Conservation (phyloP, 805 yeast genomes). For the Nakazawaea holstii region DNA sequence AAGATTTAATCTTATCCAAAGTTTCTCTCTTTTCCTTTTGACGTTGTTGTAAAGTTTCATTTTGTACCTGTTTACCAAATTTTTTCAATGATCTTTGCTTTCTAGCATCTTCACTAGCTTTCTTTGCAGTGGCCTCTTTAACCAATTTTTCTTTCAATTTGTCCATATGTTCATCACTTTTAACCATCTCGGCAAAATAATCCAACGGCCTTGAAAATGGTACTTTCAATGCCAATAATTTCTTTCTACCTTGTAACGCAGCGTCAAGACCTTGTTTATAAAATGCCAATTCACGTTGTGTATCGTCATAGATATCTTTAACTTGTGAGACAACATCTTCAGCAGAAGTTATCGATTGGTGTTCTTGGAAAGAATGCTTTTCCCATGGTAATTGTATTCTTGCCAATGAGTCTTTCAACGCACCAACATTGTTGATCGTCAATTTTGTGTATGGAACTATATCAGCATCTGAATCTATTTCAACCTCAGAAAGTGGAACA, state of each 20-base stretch:
- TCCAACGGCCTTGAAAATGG: constrained; percentile 93
- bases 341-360: constrained; percentile 63
- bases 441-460: constrained; percentile 87
- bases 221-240: constrained; percentile 62
- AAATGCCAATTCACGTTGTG: constrained; percentile 92
- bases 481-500: constrained; percentile 85
- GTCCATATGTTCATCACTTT: constrained; percentile 97
- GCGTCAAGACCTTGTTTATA: constrained; percentile 92
- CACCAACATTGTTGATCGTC: constrained; percentile 84
- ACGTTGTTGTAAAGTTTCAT: constrained; percentile 88
- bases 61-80: constrained; percentile 95
- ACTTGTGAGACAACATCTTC: constrained; percentile 59
- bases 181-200: constrained; percentile 98
- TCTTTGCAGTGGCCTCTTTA: constrained; percentile 71
- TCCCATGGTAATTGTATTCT: constrained; percentile 62
- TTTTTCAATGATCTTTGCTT: constrained; percentile 93
- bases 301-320: constrained; percentile 89
- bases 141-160: constrained; percentile 77
- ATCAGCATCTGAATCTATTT: constrained; percentile 91
- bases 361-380: constrained; percentile 75
- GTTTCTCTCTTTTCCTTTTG: constrained; percentile 90
- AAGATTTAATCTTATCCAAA: constrained; percentile 81
- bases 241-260: constrained; percentile 63
- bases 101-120: constrained; percentile 89
- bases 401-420: constrained; percentile 63